Conservation (phyloP, 306 rosid genomes). For the Oemleria cerasiformis region DNA sequence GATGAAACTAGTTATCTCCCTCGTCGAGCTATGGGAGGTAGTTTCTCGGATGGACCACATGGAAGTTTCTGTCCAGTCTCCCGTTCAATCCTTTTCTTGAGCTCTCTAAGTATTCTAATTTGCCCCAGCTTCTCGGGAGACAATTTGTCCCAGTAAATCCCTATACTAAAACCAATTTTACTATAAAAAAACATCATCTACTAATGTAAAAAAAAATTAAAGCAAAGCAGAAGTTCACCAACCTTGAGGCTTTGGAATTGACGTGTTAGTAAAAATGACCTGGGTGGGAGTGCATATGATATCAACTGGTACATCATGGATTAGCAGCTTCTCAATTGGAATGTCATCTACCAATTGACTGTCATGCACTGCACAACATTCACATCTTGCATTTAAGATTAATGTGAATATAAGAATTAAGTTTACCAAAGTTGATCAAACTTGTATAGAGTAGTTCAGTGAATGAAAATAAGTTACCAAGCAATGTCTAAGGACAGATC, state of each 20-base stretch:
- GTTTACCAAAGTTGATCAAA: background rate
- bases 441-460: background rate
- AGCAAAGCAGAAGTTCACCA: constrained; percentile 29
- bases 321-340: constrained; percentile 68
- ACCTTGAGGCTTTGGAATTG: constrained; percentile 92
- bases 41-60: constrained; percentile 69
- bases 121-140: constrained; percentile 89
- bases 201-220: background rate
- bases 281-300: constrained; percentile 84
- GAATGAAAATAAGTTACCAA: background rate
- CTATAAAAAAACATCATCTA: background rate
- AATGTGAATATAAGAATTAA: background rate
- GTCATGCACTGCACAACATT: constrained; percentile 64
- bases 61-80: constrained; percentile 76
- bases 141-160: constrained; percentile 92
- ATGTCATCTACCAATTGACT: constrained; percentile 85
- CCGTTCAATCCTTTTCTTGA: constrained; percentile 61
- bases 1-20: constrained; percentile 25
- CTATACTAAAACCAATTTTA: constrained; percentile 25
- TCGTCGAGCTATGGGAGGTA: constrained; percentile 76
- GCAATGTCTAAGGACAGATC: background rate
- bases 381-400: constrained; percentile 2
- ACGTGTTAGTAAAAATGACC: constrained; percentile 61
- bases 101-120: constrained; percentile 76
- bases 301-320: constrained; percentile 91